These are phyloP conservation scores for Clitopilus hobsonii DNA, from an alignment of 768 basidiomycete genomes.

Conservation along the genomic window DNA sequence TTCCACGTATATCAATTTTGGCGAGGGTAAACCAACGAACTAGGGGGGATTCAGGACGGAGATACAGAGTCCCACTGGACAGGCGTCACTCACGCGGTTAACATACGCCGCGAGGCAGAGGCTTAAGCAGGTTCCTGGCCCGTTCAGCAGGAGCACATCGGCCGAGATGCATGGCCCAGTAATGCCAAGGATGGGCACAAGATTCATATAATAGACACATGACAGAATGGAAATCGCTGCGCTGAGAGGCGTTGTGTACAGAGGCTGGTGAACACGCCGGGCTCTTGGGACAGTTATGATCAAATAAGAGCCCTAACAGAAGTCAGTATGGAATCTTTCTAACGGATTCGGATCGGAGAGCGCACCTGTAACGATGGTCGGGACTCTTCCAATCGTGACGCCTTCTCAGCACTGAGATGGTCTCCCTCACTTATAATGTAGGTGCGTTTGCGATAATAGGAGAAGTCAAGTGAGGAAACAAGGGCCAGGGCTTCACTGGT, in stretches of 20 bases:
- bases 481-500: slow-evolving; percentile 82
- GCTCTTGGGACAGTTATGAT: slow-evolving; percentile 81
- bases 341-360: no score
- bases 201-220: slow-evolving; percentile 58
- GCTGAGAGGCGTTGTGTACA: slow-evolving; percentile 65
- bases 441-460: slow-evolving; percentile 68
- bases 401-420: slow-evolving; percentile 69
- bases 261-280: slow-evolving; percentile 77
- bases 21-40: slow-evolving; percentile 72
- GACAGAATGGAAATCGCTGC: slow-evolving; percentile 54
- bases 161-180: slow-evolving; percentile 33
- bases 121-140: slow-evolving; percentile 89
- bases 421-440: slow-evolving; percentile 87
- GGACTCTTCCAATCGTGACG: slow-evolving; percentile 52
- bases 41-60: slow-evolving; percentile 24
- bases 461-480: slow-evolving; percentile 66
- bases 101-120: slow-evolving; percentile 68
- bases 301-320: slow-evolving; percentile 29
- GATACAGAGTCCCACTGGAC: slow-evolving; percentile 18
- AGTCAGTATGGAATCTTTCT: no score
- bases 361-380: slow-evolving; percentile 21
- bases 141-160: slow-evolving; percentile 85
- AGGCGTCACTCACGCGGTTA: slow-evolving; percentile 53
- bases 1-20: slow-evolving; percentile 83
- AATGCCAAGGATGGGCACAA: slow-evolving; percentile 38